Evolutionary conservation across 2,329 filamentous ascomycete genomes (phyloP), one percentile per base, ranked within the genome.

Genomic region (Diaporthe citrichinensis): DNA sequence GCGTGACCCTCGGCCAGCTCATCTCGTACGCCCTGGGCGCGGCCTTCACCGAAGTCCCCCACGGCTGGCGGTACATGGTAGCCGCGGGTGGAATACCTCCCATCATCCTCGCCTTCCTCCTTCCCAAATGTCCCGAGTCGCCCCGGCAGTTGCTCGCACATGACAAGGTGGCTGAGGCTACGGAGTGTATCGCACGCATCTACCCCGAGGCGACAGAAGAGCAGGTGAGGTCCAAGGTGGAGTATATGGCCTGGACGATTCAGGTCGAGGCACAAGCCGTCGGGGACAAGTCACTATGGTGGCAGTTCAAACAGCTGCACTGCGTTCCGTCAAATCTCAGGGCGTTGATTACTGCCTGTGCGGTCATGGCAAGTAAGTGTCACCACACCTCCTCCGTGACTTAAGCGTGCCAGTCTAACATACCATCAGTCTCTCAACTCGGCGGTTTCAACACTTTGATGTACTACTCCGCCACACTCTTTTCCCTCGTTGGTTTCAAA

Each of bases 41-140:
- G 36, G 82, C 77, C 2, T 81, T 84, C 62, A 78, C 81, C 3
- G 61, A 84, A n/a, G 81, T 85, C 1, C 76, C 78, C 28, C 78
- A 83, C 46, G 84, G 83, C 53, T 87, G 85, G 86, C 78, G 85
- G 46, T 84, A 82, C 25, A 86, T 86, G 80, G 85, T 86, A 2
- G 85, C 82, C 4, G 78, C 85, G 10, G 86, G 85, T 23, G 85
- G 79, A 17, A 72, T 84, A 1, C 85, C 85, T 7, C 81, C 85
- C 0, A 81, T 87, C 34, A 71, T 83, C 14, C 82, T 86, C 3
- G 80, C 77, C n/a, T 79, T 76, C 31, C 80, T 86, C n/a, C 80
- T 87, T 4, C 79, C 82, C 1, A 81, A 83, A 73, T 85, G 84
- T 71, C 85, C 85, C 0, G 84, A 87, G 74, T 84, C 83, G 1